Base-by-base conservation (phyloP, 805 yeast species). In the Teunomyces pallodes region DNA sequence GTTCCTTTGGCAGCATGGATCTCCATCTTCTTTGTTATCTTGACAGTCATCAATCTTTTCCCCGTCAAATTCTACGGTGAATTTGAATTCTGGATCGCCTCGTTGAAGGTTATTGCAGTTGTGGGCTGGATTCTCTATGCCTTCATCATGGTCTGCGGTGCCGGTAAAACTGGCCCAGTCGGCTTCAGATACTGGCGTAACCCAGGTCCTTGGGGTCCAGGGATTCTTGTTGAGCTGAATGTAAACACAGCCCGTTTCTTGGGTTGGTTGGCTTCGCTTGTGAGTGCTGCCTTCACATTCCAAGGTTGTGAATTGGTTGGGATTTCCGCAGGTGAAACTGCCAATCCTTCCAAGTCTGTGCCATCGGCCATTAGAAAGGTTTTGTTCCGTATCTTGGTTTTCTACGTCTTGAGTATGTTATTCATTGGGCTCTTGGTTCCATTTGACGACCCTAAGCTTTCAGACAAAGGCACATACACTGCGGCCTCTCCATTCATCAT, bases 141-240 rank as follows among this genome's bases (percentile, higher is more conserved):
- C 29, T 67, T 85, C 46, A 75, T 81, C 64, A 84, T 85, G 83
- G 89, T 84, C 20, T 82, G 87, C 65, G 90, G 90, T 68, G 90
- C 85, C 10, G 87, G 87, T 58, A 57, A 60, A 26, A 74, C 79
- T 1, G 90, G 90, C 14, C 86, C 90, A 7, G 78, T 86, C 35
- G 91, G 91, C 10, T 86, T 86, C 75, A 76, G 89, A 63, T 86
- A 86, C 65, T 86, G 91, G 92, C 79, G 88, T 68, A 64, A 86
- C 59, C 90, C 90, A 10, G 90, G 90, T 54, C 79, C 89, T 9
- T 82, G 86, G 82, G 87, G 88, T 42, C 81, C 80, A 42, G 89
- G 88, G 45, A 75, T 77, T 32, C 65, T 78, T 31, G 81, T 82
- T 9, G 6, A 20, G 24, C 52, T 60, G 12, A 71, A 80, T 59